A percentile compares a stretch with the other conserved stretches of the same genome.
phyloP scores from a whole-genome alignment of 352 stramenopile genomes.

The Blastocystis sp. region DNA sequence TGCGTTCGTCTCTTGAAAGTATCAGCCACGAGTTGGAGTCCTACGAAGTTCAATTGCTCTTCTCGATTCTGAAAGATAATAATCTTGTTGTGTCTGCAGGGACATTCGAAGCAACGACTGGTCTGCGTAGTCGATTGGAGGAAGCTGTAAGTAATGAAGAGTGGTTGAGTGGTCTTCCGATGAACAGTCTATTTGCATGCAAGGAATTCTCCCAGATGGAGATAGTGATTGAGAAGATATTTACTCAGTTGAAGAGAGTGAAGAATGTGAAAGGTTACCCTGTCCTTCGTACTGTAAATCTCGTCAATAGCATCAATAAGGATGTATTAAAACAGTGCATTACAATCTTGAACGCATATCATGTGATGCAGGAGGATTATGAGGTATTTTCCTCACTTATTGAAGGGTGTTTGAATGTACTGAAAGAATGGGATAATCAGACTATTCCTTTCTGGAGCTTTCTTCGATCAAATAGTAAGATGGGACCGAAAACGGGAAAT shows the following conservation, averaged over 20 bases:
- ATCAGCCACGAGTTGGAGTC: slow-evolving; percentile 78
- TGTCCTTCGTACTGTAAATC: slow-evolving; percentile 50
- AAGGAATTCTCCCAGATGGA: slow-evolving; percentile 43
- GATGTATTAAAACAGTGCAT: slow-evolving; percentile 67
- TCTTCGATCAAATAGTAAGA: slow-evolving; percentile 78
- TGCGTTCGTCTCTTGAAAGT: slow-evolving; percentile 81
- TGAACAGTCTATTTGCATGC: slow-evolving; percentile 82
- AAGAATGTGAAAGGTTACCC: slow-evolving; percentile 81
- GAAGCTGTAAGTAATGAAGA: slow-evolving; percentile 83
- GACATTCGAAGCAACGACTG: slow-evolving; percentile 84
- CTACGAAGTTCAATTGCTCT: slow-evolving; percentile 83
- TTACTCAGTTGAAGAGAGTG: slow-evolving; percentile 83
- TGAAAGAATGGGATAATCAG: slow-evolving; percentile 64
- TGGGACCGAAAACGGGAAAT: slow-evolving; percentile 72
- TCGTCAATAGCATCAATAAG: slow-evolving; percentile 65
- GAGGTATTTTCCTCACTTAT: slow-evolving; percentile 49
- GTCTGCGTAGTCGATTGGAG: slow-evolving; percentile 80
- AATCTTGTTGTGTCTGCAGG: slow-evolving; percentile 85
- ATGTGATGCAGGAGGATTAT: slow-evolving; percentile 62
- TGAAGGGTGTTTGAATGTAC: slow-evolving; percentile 1
- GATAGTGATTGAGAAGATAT: slow-evolving; percentile 67
- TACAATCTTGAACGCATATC: slow-evolving; percentile 12
- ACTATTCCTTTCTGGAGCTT: slow-evolving; percentile 79
- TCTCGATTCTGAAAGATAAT: slow-evolving; percentile 84
- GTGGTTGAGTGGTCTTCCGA: slow-evolving; percentile 84